Conservation (phyloP, 768 basidiomycete species). For the Mycena crocata region DNA sequence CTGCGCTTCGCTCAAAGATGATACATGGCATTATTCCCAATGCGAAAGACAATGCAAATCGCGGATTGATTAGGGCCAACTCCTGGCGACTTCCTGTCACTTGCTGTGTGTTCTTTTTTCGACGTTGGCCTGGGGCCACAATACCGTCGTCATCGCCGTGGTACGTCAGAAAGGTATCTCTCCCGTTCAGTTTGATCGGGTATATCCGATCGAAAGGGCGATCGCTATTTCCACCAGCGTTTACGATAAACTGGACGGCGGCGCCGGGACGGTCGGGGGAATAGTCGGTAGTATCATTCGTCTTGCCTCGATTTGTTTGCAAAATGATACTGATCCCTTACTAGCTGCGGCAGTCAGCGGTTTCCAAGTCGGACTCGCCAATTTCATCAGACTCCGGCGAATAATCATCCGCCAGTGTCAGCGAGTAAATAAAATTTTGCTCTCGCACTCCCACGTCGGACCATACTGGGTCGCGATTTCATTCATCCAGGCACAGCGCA, state of each 20-base stretch:
- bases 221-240: slow-evolving; percentile 78
- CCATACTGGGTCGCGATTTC: neutral
- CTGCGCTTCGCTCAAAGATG: neutral
- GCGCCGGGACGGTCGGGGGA: slow-evolving; percentile 74
- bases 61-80: slow-evolving; percentile 79
- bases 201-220: slow-evolving; percentile 67
- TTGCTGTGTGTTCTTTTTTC: slow-evolving; percentile 91
- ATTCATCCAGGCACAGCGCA: slow-evolving; percentile 40
- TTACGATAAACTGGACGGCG: slow-evolving; percentile 66
- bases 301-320: neutral
- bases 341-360: slow-evolving; percentile 78
- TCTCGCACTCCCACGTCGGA: neutral
- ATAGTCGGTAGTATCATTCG: slow-evolving; percentile 65
- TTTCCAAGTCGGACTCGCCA: slow-evolving; percentile 79
- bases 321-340: neutral
- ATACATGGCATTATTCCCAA: too few species aligned
- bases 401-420: slow-evolving; percentile 67
- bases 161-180: slow-evolving; percentile 52
- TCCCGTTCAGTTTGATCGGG: slow-evolving; percentile 1
- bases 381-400: slow-evolving; percentile 75
- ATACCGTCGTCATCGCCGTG: slow-evolving; percentile 87
- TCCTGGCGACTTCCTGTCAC: slow-evolving; percentile 84
- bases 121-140: slow-evolving; percentile 91
- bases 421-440: slow-evolving; percentile 48
- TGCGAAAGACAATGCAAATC: slow-evolving; percentile 92